Conservation (phyloP, 352 stramenopile species). For the Globisporangium radiosum region DNA sequence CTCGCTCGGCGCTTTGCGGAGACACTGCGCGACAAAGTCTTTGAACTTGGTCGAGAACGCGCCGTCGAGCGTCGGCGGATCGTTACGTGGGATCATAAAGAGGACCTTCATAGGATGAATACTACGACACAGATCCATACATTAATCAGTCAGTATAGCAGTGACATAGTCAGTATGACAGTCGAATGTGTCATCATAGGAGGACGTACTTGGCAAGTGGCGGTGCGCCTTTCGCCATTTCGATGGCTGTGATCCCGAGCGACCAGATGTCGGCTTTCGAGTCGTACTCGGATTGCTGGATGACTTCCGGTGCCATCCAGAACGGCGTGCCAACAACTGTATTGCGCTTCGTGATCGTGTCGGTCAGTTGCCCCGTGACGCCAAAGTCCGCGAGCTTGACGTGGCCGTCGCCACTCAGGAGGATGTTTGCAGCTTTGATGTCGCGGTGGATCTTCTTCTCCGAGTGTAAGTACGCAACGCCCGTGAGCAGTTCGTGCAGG, state of each 20-base stretch:
- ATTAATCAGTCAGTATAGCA: background rate
- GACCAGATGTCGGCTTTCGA: slow-evolving; percentile 98
- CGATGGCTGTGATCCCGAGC: slow-evolving; percentile 97
- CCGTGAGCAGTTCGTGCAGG: slow-evolving; percentile 59
- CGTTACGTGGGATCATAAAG: slow-evolving; percentile 97
- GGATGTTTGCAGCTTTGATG: slow-evolving; percentile 77
- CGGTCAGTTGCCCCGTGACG: slow-evolving; percentile 92
- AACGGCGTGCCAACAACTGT: slow-evolving; percentile 97
- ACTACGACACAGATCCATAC: slow-evolving; percentile 31
- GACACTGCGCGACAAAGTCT: slow-evolving; percentile 87
- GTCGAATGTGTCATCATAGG: background rate
- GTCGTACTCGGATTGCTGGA: slow-evolving; percentile 91
- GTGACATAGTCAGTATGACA: background rate
- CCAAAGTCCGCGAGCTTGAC: slow-evolving; percentile 82
- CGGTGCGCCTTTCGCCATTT: slow-evolving; percentile 96
- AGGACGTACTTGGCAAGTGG: slow-evolving; percentile 83
- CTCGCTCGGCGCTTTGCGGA: slow-evolving; percentile 84
- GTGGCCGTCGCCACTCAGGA: slow-evolving; percentile 71
- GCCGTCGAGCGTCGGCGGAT: slow-evolving; percentile 78
- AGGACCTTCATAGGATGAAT: slow-evolving; percentile 98
- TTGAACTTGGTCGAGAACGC: slow-evolving; percentile 70
- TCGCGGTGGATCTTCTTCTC: slow-evolving; percentile 86
- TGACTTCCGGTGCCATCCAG: slow-evolving; percentile 94
- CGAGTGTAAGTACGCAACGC: slow-evolving; percentile 73
- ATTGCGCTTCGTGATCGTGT: slow-evolving; percentile 97